Conservation (phyloP, 352 stramenopile genomes). For the Phytopythium litorale region DNA sequence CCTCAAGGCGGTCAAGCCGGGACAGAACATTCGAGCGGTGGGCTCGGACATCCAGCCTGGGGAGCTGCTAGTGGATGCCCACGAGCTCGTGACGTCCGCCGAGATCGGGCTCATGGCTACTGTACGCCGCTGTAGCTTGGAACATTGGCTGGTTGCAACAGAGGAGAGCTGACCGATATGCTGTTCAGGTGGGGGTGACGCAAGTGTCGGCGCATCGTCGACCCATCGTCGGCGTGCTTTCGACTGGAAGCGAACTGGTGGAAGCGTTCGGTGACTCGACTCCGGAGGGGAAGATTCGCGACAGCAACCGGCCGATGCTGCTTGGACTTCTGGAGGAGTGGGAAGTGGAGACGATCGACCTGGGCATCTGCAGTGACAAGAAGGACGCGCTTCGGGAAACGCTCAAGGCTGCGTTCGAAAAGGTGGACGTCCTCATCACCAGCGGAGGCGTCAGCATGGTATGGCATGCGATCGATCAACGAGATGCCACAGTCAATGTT, state of each 20-base stretch:
- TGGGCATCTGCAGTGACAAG: slow-evolving; percentile 75
- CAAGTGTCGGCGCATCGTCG: slow-evolving; percentile 64
- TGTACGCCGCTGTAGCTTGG: slow-evolving; percentile 22
- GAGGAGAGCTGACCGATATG: background rate
- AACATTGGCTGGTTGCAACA: background rate
- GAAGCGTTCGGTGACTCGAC: slow-evolving; percentile 42
- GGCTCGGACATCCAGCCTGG: slow-evolving; percentile 89
- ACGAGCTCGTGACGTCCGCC: slow-evolving; percentile 74
- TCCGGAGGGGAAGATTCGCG: slow-evolving; percentile 84
- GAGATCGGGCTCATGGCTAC: slow-evolving; percentile 93
- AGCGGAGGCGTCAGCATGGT: slow-evolving; percentile 95
- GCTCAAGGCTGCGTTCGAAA: slow-evolving; percentile 36
- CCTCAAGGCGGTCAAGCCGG: slow-evolving; percentile 44
- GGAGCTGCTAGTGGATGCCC: slow-evolving; percentile 71
- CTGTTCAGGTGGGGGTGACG: slow-evolving; percentile 56
- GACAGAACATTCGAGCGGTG: slow-evolving; percentile 81
- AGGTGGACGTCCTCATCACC: slow-evolving; percentile 92
- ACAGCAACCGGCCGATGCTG: slow-evolving; percentile 95
- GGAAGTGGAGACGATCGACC: slow-evolving; percentile 43
- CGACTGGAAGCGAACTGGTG: slow-evolving; percentile 94
- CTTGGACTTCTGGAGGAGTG: slow-evolving; percentile 54
- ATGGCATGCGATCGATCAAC: background rate
- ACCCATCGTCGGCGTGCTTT: slow-evolving; percentile 91
- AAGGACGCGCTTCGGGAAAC: slow-evolving; percentile 48
- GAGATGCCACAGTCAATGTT: background rate